Percentiles rank a stretch among this genome's conserved stretches.
Conservation (phyloP, 805 yeast species). For the Jamesozyma rosinii region DNA sequence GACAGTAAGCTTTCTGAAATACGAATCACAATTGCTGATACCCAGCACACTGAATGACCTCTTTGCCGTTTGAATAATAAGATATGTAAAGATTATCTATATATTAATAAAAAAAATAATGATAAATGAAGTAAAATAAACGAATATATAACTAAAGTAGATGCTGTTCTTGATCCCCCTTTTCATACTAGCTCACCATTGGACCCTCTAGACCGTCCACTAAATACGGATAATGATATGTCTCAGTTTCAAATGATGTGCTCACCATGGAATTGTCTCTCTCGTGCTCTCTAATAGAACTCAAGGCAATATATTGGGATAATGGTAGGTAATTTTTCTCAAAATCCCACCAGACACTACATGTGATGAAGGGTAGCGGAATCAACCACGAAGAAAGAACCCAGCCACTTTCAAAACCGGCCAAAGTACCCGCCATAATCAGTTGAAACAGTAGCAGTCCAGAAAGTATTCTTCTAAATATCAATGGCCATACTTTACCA, state of each 20-base stretch:
- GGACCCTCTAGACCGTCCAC: conserved; percentile 74
- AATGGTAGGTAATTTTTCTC: conserved; percentile 74
- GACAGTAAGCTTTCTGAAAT: neutral
- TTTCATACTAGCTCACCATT: conserved; percentile 40
- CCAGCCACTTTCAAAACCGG: conserved; percentile 69
- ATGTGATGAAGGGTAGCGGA: conserved; percentile 67
- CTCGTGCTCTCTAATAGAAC: conserved; percentile 56
- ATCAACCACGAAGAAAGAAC: conserved; percentile 57
- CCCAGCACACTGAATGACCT: neutral
- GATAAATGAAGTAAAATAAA: no score
- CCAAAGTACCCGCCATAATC: conserved; percentile 87
- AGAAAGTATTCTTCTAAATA: conserved; percentile 69
- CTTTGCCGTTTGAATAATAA: neutral
- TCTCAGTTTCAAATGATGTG: conserved; percentile 30
- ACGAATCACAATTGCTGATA: neutral
- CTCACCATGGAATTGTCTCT: conserved; percentile 20
- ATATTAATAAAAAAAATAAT: no score
- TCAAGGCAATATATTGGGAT: conserved; percentile 74
- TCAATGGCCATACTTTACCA: conserved; percentile 91
- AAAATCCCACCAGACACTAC: conserved; percentile 66
- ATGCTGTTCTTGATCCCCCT: no score
- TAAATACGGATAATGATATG: conserved; percentile 70
- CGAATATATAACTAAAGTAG: neutral
- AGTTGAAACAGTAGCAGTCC: conserved; percentile 80
- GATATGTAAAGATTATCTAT: no score